Evolutionary conservation across 1,284 basidiomycete genomes (phyloP).

Genomic region (Boletellus dicymbophilus): DNA sequence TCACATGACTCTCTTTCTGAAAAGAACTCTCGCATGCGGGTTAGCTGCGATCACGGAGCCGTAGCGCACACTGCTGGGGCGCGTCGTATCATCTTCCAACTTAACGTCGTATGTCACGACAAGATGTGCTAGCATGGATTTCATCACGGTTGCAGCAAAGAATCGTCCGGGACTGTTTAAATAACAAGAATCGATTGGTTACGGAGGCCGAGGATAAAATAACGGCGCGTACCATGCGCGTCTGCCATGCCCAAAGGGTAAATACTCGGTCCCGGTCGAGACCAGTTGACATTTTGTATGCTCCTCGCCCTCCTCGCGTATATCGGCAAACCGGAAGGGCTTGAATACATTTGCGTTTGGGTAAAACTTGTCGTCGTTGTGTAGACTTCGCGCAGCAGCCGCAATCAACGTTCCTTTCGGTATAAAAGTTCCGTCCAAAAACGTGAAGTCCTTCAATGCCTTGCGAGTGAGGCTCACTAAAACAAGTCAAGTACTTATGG

Average conservation of each 20-base stretch:
- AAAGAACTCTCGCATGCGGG: constrained; percentile 8
- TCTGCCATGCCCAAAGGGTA: not conserved
- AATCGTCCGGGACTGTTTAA: constrained; percentile 9
- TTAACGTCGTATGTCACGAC: constrained; percentile 34
- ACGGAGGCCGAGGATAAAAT: too few relatives aligned
- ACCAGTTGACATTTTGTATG: not conserved
- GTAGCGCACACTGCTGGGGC: too few relatives aligned
- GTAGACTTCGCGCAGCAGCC: not conserved
- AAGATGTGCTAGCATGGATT: constrained; percentile 32
- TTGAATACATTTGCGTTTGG: not conserved
- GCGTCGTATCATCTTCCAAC: constrained; percentile 27
- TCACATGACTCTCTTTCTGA: constrained; percentile 16
- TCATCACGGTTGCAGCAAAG: constrained; percentile 24
- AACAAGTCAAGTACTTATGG: not conserved
- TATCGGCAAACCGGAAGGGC: not conserved
- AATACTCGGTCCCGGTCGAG: not conserved
- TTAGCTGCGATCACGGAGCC: not conserved
- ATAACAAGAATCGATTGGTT: too few relatives aligned
- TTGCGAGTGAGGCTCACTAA: not conserved
- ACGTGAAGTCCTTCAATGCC: not conserved
- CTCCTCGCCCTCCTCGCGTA: not conserved
- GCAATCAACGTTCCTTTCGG: not conserved
- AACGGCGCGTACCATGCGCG: not conserved
- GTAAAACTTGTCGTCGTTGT: not conserved
- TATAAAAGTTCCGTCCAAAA: not conserved